Evolutionary conservation across 2,329 filamentous ascomycete genomes (phyloP).

Genomic region (Penicillium sp.): DNA sequence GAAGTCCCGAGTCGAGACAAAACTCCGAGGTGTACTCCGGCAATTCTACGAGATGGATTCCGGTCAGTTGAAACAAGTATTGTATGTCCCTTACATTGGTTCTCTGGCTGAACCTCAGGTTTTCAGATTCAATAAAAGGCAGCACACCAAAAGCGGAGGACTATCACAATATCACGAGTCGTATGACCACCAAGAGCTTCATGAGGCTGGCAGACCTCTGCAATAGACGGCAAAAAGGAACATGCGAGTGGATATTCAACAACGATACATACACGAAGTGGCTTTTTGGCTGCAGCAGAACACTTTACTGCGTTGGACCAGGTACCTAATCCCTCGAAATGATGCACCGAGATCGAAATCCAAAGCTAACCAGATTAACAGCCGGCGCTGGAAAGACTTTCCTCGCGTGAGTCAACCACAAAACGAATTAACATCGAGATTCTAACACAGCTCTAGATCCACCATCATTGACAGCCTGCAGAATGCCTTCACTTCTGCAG

Average conservation of each 20-base stretch:
- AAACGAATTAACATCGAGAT: background rate
- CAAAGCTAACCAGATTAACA: slow-evolving; percentile 1
- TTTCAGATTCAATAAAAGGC: slow-evolving; percentile 5
- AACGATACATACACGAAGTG: slow-evolving; percentile 26
- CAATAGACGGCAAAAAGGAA: slow-evolving; percentile 27
- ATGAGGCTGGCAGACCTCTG: slow-evolving; percentile 33
- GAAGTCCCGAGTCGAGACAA: background rate
- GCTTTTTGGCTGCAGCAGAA: slow-evolving; percentile 28
- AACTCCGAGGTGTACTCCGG: slow-evolving; percentile 2
- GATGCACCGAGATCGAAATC: no score
- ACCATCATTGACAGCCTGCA: slow-evolving; percentile 31
- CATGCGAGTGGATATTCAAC: slow-evolving; percentile 32
- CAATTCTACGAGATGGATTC: slow-evolving; percentile 9
- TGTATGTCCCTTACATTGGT: background rate
- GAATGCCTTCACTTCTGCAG: slow-evolving; percentile 29
- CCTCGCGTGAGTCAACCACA: slow-evolving; percentile 26
- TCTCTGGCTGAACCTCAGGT: background rate
- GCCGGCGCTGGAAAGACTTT: slow-evolving; percentile 36
- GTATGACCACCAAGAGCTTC: slow-evolving; percentile 23
- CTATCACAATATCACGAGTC: slow-evolving; percentile 20
- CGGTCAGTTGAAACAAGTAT: background rate
- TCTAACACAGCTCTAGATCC: slow-evolving; percentile 18
- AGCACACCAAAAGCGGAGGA: slow-evolving; percentile 9
- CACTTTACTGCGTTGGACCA: slow-evolving; percentile 31
- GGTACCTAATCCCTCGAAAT: slow-evolving; percentile 1